Evolutionary conservation across 1,284 basidiomycete genomes (phyloP), one percentile per base, ranked within the genome.

Genomic region (Papiliotrema flavescens): DNA sequence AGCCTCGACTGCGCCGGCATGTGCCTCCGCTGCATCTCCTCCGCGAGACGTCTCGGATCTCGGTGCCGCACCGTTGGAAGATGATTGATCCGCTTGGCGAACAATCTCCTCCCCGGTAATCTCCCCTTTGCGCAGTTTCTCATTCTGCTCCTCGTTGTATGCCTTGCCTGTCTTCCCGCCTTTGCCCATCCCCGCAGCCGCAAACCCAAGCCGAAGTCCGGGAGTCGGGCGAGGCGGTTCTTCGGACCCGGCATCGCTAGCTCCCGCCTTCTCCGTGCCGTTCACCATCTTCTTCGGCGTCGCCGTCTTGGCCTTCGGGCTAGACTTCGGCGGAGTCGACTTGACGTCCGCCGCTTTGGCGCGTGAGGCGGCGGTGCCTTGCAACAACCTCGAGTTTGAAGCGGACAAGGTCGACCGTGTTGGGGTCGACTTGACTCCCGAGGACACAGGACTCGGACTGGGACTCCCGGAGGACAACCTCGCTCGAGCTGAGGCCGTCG

Each of bases 341-440:
- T 39, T 50, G n/a, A 22, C 19, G 17, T 39, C 42, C 1, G 62
- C 65, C 8, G 65, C 63, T 53, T 55, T 55, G 17, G 66, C 62
- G 37, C 68, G 48, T 8, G 65, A 67, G 3, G 66, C 63, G 4
- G 68, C 68, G 40, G 68, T 68, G 28, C 66, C 68, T 46, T 67
- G 68, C 50, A 67, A 42, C 23, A 69, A 49, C 39, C 68, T 59
- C 20, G 63, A 65, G 34, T 46, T 47, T 1, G 62, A 54, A 41
- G 28, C 28, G 49, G 40, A 47, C 26, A 36, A 39, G 26, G 26
- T 32, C 45, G 2, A 26, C 34, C 24, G 53, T 37, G 26, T 19
- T 6, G 26, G 39, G 17, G 47, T 48, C 44, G 26, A 26, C 8
- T 15, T 53, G 24, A 41, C 7, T 2, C 3, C 4, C 42, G 23